Evolutionary conservation across 352 stramenopile genomes (phyloP).

Genomic region (Globisporangium nagaii): DNA sequence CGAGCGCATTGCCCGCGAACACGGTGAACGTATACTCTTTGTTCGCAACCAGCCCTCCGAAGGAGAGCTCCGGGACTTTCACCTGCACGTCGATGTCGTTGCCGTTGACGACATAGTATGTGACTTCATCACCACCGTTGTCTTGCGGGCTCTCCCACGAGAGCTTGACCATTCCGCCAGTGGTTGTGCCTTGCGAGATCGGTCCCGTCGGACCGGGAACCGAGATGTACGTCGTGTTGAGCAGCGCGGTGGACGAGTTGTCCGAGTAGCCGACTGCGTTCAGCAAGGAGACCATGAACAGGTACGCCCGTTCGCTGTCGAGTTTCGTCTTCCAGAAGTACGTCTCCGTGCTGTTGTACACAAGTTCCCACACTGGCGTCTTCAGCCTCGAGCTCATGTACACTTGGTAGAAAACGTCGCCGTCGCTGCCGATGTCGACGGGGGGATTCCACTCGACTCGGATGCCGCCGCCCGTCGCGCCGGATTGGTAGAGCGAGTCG

Average conservation of each 20-base stretch:
- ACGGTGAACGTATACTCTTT: slow-evolving; percentile 46
- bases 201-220: slow-evolving; percentile 34
- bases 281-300: slow-evolving; percentile 38
- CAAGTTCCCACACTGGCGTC: slow-evolving; percentile 21
- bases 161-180: slow-evolving; percentile 37
- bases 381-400: slow-evolving; percentile 32
- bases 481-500: slow-evolving; percentile 23
- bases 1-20: slow-evolving; percentile 38
- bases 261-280: slow-evolving; percentile 43
- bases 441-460: slow-evolving; percentile 33
- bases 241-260: slow-evolving; percentile 17
- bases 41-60: slow-evolving; percentile 34
- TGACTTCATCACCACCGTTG: slow-evolving; percentile 43
- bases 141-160: slow-evolving; percentile 40
- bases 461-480: slow-evolving; percentile 47
- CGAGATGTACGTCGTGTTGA: slow-evolving; percentile 45
- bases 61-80: slow-evolving; percentile 3
- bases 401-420: slow-evolving; percentile 37
- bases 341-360: slow-evolving; percentile 36
- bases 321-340: slow-evolving; percentile 54
- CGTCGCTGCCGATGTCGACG: slow-evolving; percentile 31
- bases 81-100: slow-evolving; percentile 9
- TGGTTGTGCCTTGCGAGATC: slow-evolving; percentile 12
- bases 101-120: slow-evolving; percentile 31
- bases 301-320: slow-evolving; percentile 33